Conservation (phyloP, 78 protist genomes). For the Blattamonas nauphoetae region DNA sequence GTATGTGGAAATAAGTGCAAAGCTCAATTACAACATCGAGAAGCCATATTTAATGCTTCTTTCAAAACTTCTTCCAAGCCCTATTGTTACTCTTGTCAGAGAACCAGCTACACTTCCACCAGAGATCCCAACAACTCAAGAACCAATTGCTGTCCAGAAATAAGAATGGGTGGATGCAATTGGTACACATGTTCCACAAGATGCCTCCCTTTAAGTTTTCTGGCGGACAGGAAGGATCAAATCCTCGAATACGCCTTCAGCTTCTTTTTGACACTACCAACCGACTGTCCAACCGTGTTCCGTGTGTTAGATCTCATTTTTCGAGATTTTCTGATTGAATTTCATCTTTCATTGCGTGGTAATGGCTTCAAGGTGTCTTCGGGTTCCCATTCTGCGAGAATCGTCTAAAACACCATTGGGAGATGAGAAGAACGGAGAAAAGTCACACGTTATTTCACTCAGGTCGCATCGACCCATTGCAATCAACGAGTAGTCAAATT, state of each 20-base stretch:
- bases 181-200: not conserved
- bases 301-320: too few species aligned
- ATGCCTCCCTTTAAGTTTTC: not conserved
- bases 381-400: too few species aligned
- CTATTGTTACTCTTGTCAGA: conserved; percentile 51
- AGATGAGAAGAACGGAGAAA: too few species aligned
- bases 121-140: conserved; percentile 47
- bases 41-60: conserved; percentile 97
- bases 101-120: conserved; percentile 57
- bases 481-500: too few species aligned
- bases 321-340: too few species aligned
- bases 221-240: not conserved
- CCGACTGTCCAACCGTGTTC: too few species aligned
- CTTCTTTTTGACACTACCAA: not conserved
- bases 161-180: conserved; percentile 52
- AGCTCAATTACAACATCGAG: conserved; percentile 95
- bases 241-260: not conserved
- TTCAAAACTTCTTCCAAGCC: conserved; percentile 72
- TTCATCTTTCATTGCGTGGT: too few species aligned
- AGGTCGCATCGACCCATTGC: too few species aligned
- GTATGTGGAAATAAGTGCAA: too few species aligned
- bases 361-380: too few species aligned
- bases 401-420: too few species aligned
- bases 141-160: conserved; percentile 38
- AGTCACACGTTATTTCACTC: too few species aligned